Conservation (phyloP, 2,329 filamentous ascomycete genomes). For the Exophiala viscosa region DNA sequence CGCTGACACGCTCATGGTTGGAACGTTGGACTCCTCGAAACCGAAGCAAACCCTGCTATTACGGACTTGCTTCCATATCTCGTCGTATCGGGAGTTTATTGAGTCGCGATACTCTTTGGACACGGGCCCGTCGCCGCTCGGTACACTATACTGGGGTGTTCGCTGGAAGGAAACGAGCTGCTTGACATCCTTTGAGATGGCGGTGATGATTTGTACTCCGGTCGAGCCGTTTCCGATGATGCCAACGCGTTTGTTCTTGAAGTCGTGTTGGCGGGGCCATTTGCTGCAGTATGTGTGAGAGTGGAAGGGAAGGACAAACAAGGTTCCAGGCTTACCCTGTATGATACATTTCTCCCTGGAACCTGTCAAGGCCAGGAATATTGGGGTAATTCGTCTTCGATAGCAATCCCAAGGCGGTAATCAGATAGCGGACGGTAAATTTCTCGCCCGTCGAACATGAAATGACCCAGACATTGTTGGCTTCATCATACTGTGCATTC, state of each 20-base stretch:
- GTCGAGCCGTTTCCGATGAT: conserved; percentile 44
- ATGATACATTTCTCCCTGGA: conserved; percentile 40
- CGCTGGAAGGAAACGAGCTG: conserved; percentile 36
- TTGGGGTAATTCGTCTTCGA: conserved; percentile 38
- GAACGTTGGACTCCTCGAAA: conserved; percentile 25
- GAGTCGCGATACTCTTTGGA: conserved; percentile 11
- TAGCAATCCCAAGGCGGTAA: conserved; percentile 39
- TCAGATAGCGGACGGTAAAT: conserved; percentile 38
- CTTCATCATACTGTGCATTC: conserved; percentile 39
- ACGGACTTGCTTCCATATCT: conserved; percentile 32
- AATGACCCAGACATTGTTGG: conserved; percentile 41
- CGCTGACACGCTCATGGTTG: background rate
- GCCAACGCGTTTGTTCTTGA: conserved; percentile 32
- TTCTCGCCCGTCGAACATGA: conserved; percentile 35
- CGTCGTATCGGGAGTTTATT: conserved; percentile 34
- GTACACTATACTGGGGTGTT: conserved; percentile 27
- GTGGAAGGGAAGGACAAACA: too few species aligned
- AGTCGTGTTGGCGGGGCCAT: conserved; percentile 35
- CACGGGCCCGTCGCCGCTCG: conserved; percentile 7
- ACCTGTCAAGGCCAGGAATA: conserved; percentile 37
- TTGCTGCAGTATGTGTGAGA: conserved; percentile 20
- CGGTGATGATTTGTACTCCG: conserved; percentile 37
- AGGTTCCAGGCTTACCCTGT: conserved; percentile 24
- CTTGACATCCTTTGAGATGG: conserved; percentile 30
- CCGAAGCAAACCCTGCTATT: conserved; percentile 27